phyloP scores from a whole-genome alignment of 129 eudicot genomes.

The Rutidosis leptorrhynchoides region DNA sequence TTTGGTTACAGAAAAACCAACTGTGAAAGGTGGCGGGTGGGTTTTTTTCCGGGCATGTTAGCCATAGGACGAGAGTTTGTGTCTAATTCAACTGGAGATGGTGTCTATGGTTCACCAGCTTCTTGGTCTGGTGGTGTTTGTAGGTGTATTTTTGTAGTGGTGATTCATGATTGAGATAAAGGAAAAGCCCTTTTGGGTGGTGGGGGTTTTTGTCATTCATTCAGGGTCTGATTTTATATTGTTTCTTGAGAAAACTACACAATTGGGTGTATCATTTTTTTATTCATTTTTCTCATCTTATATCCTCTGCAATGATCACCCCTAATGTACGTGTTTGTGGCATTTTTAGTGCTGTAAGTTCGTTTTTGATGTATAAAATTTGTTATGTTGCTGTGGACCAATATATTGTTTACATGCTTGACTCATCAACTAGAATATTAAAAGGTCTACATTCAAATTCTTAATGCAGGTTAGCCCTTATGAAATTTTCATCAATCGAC shows the following conservation, averaged over 20 bases:
- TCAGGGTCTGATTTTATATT: conserved; percentile 21
- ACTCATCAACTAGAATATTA: not conserved
- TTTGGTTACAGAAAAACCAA: conserved; percentile 15
- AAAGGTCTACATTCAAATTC: not conserved
- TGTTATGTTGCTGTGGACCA: not conserved
- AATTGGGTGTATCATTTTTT: conserved; percentile 23
- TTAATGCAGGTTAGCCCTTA: not conserved
- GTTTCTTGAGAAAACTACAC: conserved; percentile 17
- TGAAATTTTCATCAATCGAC: not conserved
- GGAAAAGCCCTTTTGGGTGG: conserved; percentile 18
- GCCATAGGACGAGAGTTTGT: not conserved
- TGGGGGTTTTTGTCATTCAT: not conserved
- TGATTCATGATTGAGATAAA: conserved; percentile 4
- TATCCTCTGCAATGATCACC: not conserved
- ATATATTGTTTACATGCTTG: not conserved
- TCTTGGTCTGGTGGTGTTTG: conserved; percentile 25
- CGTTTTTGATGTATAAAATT: not conserved
- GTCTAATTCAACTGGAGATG: conserved; percentile 7
- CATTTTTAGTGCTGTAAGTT: not conserved
- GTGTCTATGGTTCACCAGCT: conserved; percentile 1
- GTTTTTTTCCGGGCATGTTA: not conserved
- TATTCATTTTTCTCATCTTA: conserved; percentile 26
- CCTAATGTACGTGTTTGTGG: not conserved
- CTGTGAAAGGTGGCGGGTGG: conserved; percentile 20
- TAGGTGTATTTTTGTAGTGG: conserved; percentile 17